Conservation (phyloP, 106 monocot genomes). For the Acanthochlamys bracteata region DNA sequence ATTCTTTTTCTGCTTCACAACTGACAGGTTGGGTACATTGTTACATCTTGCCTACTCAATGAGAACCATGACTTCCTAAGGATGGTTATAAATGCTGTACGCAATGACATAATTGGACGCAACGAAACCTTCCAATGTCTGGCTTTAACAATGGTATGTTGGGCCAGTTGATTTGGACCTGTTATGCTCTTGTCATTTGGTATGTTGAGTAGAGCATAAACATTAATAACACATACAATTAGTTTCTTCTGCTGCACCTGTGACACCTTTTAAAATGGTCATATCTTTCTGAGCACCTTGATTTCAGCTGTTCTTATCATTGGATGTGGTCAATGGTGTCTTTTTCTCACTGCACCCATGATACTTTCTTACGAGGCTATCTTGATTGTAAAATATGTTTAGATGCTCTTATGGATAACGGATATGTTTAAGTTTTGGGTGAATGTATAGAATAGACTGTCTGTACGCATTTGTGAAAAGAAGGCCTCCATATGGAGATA, state of each 20-base stretch:
- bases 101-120: constrained; percentile 95
- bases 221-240: background rate
- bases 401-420: too few relatives aligned
- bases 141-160: constrained; percentile 89
- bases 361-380: too few relatives aligned
- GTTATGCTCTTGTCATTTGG: background rate
- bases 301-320: too few relatives aligned
- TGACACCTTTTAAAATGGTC: background rate
- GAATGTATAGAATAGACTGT: too few relatives aligned
- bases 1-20: background rate
- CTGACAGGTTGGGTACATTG: constrained; percentile 91
- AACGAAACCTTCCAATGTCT: constrained; percentile 98
- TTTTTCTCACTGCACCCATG: too few relatives aligned
- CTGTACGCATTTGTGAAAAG: too few relatives aligned
- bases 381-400: too few relatives aligned
- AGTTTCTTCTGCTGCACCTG: background rate
- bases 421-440: too few relatives aligned
- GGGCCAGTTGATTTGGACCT: background rate
- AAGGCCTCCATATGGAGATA: too few relatives aligned
- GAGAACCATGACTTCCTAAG: constrained; percentile 94
- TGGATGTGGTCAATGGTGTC: too few relatives aligned
- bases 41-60: constrained; percentile 86
- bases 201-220: background rate
- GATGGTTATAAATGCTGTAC: constrained; percentile 92
- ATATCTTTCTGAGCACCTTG: background rate